Conservation (phyloP, 2,329 filamentous ascomycete species). For the Knufia fluminis region DNA sequence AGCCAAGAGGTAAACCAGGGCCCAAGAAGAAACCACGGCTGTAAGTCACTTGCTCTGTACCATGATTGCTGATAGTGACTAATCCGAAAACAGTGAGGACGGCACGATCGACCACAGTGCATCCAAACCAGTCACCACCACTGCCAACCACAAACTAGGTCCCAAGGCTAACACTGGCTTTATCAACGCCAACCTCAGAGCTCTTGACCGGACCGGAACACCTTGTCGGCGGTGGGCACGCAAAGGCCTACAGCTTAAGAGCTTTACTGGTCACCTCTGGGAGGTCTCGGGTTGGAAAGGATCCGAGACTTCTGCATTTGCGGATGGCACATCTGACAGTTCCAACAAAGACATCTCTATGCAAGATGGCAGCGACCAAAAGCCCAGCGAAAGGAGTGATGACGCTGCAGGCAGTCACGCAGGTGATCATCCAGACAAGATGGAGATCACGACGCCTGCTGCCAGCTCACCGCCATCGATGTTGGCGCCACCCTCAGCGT, state of each 20-base stretch:
- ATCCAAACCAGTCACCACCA: constrained; percentile 39
- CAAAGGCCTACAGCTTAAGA: constrained; percentile 75
- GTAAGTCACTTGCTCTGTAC: constrained; percentile 49
- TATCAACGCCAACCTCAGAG: constrained; percentile 91
- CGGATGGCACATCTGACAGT: constrained; percentile 37
- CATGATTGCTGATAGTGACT: constrained; percentile 5
- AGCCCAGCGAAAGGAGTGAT: constrained; percentile 46
- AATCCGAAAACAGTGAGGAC: constrained; percentile 36
- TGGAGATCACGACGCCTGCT: constrained; percentile 36
- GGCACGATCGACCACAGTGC: constrained; percentile 36
- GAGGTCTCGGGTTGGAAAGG: constrained; percentile 70
- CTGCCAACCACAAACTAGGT: constrained; percentile 66
- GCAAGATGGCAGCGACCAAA: constrained; percentile 47
- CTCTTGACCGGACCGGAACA: constrained; percentile 83
- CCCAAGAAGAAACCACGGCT: constrained; percentile 93
- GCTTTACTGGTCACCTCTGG: constrained; percentile 83
- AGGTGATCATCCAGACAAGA: constrained; percentile 37
- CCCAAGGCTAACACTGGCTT: constrained; percentile 95
- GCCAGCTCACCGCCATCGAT: constrained; percentile 45
- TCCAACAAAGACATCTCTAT: constrained; percentile 47
- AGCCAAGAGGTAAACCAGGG: constrained; percentile 75
- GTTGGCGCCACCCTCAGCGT: constrained; percentile 27
- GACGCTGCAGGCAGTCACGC: constrained; percentile 49
- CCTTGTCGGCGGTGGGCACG: constrained; percentile 87
- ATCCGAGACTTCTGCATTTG: constrained; percentile 36